A percentile compares a stretch with the other conserved stretches of the same genome.
phyloP scores from a whole-genome alignment of 169 alveolate genomes.

The Theileria parva region DNA sequence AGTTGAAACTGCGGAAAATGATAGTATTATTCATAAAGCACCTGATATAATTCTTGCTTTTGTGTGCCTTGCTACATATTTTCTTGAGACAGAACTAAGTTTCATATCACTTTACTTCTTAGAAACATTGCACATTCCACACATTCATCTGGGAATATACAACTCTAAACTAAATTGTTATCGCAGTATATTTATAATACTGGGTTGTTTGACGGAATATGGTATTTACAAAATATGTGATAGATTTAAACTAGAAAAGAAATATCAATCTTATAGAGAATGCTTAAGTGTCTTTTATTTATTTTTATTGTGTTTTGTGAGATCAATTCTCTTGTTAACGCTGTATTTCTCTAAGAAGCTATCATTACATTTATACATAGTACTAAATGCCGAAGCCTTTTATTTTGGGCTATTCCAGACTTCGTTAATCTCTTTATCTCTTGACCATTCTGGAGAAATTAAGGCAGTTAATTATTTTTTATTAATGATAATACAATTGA shows the following conservation, averaged over 20 bases:
- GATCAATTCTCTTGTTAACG: not conserved
- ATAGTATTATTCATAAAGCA: no score
- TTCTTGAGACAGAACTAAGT: not conserved
- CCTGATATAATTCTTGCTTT: not conserved
- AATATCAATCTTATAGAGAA: not conserved
- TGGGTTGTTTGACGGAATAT: conserved; percentile 1
- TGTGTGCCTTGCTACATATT: not conserved
- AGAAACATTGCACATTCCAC: conserved; percentile 39
- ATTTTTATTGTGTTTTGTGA: not conserved
- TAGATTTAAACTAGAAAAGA: not conserved
- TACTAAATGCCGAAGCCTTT: not conserved
- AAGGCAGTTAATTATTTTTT: no score
- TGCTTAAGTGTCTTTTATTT: not conserved
- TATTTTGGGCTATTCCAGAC: not conserved
- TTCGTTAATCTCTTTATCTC: not conserved
- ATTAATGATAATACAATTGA: no score
- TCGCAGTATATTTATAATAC: conserved; percentile 22
- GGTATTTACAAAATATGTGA: not conserved
- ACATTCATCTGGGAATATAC: conserved; percentile 22
- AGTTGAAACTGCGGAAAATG: not conserved
- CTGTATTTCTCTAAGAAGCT: not conserved
- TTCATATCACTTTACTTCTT: conserved; percentile 6
- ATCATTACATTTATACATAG: not conserved
- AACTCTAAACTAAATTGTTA: conserved; percentile 26
- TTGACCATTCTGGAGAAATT: not conserved